Evolutionary conservation across 2,329 filamentous ascomycete genomes (phyloP).

Genomic region (Lachnellula hyalina): DNA sequence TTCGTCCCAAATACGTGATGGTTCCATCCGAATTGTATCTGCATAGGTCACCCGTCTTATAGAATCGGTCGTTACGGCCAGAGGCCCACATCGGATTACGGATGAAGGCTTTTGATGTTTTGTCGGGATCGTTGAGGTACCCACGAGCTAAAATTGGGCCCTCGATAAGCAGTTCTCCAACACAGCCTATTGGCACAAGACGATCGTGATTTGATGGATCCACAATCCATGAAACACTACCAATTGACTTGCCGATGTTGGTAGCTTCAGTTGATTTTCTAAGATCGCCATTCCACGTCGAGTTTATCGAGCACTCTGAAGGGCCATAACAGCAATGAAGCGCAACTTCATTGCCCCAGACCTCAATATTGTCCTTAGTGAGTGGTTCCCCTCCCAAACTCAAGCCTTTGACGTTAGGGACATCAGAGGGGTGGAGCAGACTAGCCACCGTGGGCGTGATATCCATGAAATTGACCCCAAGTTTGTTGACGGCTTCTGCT

Average conservation of each 20-base stretch:
- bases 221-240: constrained; percentile 12
- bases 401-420: constrained; percentile 12
- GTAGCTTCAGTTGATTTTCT: constrained; percentile 5
- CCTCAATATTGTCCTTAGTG: constrained; percentile 9
- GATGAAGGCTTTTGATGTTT: constrained; percentile 13
- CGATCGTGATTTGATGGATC: constrained; percentile 9
- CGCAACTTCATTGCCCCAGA: constrained; percentile 8
- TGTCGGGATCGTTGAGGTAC: constrained; percentile 18
- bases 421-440: constrained; percentile 10
- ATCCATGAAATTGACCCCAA: constrained; percentile 12
- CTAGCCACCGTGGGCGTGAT: constrained; percentile 17
- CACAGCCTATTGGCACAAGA: constrained; percentile 13
- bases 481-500: constrained; percentile 7
- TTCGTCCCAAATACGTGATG: constrained; percentile 56
- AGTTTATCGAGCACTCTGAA: constrained; percentile 14
- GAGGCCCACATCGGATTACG: constrained; percentile 15
- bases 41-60: constrained; percentile 31
- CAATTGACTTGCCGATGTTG: constrained; percentile 10
- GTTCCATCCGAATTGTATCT: constrained; percentile 51
- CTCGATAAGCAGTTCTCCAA: constrained; percentile 21
- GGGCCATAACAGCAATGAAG: constrained; percentile 16
- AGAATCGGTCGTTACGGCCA: constrained; percentile 23
- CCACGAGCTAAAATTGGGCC: constrained; percentile 17
- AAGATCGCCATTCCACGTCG: constrained; percentile 4
- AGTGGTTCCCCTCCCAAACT: constrained; percentile 16